Evolutionary conservation across 768 basidiomycete genomes (phyloP), one percentile per base, ranked within the genome.

Genomic region (Tulasnella sp.): DNA sequence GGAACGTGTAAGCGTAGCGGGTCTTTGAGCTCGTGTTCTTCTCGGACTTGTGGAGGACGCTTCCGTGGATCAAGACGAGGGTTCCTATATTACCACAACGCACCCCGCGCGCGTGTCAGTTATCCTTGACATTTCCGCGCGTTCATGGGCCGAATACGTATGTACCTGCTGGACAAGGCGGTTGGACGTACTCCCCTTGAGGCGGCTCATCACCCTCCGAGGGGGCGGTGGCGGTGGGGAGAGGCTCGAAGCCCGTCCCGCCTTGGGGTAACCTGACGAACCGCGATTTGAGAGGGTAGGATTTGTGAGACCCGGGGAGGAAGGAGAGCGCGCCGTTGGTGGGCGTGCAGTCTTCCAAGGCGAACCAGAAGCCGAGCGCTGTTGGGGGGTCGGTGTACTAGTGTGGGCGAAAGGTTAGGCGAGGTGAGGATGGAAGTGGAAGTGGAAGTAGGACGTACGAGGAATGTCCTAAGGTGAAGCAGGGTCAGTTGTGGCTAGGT

Each of bases 341-440:
- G 1, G 85, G 78, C 5, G 94, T 95, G 79, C 95, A 97, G 73
- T 86, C 84, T 79, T 98, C 96, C 41, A 99, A 82, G 0, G 96
- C 92, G 72, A 98, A 91, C 97, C 97, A 99, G 78, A 95, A 93
- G 1, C 97, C 97, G 26, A 98, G 85, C 0, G 97, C 97, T 9
- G 88, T 89, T 0, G 92, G 92, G 12, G 97, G 97, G 44, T 91
- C 83, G 9, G 95, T 97, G 80, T 96, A 98, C 88, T 98, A 78
- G 52, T 81, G 36, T 17, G 14, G 19, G 32, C 42, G 17, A 37
- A 65, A 62, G 17, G 17, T 62, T 72, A 14, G 34, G 77, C 35
- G 74, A 29, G 32, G 36, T 68, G 68, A 32, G 32, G 39, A n/a
- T 63, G 22, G 40, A 67, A 34, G 44, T 41, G 36, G 5, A 19